Percentiles rank a stretch among this genome's conserved stretches.
Evolutionary conservation across 345 rosid genomes (phyloP).

Genomic region (Ceriops tagal): DNA sequence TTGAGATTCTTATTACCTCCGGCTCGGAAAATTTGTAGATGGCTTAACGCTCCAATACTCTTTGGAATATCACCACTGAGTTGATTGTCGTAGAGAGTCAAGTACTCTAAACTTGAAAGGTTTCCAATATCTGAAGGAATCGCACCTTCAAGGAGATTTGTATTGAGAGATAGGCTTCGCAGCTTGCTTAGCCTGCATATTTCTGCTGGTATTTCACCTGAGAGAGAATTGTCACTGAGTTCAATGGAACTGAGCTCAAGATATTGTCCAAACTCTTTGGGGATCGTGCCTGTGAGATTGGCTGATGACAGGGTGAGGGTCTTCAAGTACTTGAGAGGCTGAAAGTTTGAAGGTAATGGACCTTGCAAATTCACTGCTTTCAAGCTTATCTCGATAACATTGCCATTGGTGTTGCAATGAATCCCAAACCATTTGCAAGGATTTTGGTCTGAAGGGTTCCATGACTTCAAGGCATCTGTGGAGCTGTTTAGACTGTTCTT

Average conservation of each 20-base stretch:
- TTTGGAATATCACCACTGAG: conserved; percentile 66
- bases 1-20: conserved; percentile 88
- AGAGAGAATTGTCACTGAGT: conserved; percentile 67
- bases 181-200: conserved; percentile 61
- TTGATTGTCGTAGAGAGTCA: conserved; percentile 76
- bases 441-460: conserved; percentile 48
- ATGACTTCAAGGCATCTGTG: conserved; percentile 43
- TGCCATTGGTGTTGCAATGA: conserved; percentile 56
- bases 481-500: conserved; percentile 59
- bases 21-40: conserved; percentile 57
- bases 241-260: conserved; percentile 49
- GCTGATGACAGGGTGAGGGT: conserved; percentile 56
- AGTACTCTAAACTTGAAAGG: conserved; percentile 47
- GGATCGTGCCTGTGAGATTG: conserved; percentile 73
- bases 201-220: conserved; percentile 70
- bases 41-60: conserved; percentile 58
- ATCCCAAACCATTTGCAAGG: conserved; percentile 86
- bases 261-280: conserved; percentile 63
- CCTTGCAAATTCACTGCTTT: conserved; percentile 62
- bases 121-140: conserved; percentile 71
- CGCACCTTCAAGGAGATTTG: conserved; percentile 72
- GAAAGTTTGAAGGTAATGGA: conserved; percentile 55
- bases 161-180: conserved; percentile 51
- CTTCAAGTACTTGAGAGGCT: conserved; percentile 49
- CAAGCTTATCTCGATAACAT: conserved; percentile 54